Conservation (phyloP, 495 filamentous ascomycete genomes). For the Podospora fimiseda region DNA sequence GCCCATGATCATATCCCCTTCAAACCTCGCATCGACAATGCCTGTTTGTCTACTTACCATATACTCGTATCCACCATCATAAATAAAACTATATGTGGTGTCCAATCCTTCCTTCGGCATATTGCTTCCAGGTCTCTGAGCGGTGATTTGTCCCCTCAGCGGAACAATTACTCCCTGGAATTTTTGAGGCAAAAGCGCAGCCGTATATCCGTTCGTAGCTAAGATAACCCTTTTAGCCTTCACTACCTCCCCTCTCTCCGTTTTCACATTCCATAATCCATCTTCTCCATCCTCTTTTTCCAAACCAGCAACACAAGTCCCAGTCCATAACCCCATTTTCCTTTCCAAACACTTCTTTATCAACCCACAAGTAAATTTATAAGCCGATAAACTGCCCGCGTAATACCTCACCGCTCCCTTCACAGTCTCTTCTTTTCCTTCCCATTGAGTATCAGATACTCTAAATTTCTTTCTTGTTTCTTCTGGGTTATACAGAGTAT, state of each 20-base stretch:
- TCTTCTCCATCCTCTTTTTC: neutral
- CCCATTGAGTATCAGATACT: slow-evolving; percentile 20
- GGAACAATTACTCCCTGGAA: slow-evolving; percentile 61
- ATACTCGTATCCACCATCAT: slow-evolving; percentile 56
- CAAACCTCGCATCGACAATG: too few species aligned
- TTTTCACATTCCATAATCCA: slow-evolving; percentile 43
- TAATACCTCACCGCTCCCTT: slow-evolving; percentile 51
- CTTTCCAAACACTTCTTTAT: slow-evolving; percentile 45
- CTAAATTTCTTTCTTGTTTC: slow-evolving; percentile 44
- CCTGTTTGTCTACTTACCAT: too few species aligned
- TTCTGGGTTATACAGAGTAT: slow-evolving; percentile 38
- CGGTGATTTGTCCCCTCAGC: slow-evolving; percentile 60
- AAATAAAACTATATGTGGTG: slow-evolving; percentile 58
- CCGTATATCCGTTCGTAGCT: slow-evolving; percentile 70
- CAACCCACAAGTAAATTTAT: slow-evolving; percentile 57
- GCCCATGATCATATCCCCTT: slow-evolving; percentile 63
- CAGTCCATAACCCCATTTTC: slow-evolving; percentile 57
- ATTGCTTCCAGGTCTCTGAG: slow-evolving; percentile 47
- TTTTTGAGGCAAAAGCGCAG: slow-evolving; percentile 43
- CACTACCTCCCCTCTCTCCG: slow-evolving; percentile 46
- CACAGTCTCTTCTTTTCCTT: slow-evolving; percentile 29
- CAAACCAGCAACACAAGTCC: slow-evolving; percentile 40
- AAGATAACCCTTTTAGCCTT: slow-evolving; percentile 50
- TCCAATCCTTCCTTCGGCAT: slow-evolving; percentile 40
- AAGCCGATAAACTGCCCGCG: slow-evolving; percentile 59